phyloP scores from a whole-genome alignment of 257 asterid species.

The Nicotiana benthamiana region DNA sequence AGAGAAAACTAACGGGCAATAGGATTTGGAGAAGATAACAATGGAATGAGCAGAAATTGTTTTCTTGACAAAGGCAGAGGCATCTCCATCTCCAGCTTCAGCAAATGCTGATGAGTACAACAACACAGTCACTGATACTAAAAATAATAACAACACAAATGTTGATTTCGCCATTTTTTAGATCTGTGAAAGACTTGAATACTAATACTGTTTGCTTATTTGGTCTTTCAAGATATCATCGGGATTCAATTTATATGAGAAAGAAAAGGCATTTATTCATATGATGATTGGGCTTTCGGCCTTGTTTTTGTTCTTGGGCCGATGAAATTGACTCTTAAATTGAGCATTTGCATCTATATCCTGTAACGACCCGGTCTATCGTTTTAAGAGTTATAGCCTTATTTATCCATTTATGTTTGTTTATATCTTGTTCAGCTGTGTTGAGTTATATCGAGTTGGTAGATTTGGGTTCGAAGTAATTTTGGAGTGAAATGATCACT shows the following conservation, averaged over 20 bases:
- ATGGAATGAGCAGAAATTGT: slow-evolving; percentile 58
- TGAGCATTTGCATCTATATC: too few relatives aligned
- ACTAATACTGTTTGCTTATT: too few relatives aligned
- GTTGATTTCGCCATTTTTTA: slow-evolving; percentile 17
- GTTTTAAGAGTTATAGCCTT: too few relatives aligned
- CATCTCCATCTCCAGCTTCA: slow-evolving; percentile 9
- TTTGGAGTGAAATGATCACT: too few relatives aligned
- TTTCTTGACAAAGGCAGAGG: slow-evolving; percentile 43
- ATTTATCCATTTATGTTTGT: too few relatives aligned
- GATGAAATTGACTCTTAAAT: not conserved
- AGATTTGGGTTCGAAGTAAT: too few relatives aligned
- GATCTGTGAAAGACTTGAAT: not conserved
- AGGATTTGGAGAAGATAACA: slow-evolving; percentile 88
- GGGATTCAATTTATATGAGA: not conserved
- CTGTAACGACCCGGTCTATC: too few relatives aligned
- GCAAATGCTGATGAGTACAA: not conserved
- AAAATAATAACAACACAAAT: not conserved
- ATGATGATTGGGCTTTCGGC: not conserved
- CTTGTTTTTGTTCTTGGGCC: not conserved
- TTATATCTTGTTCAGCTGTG: too few relatives aligned
- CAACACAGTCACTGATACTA: not conserved
- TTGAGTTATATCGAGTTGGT: too few relatives aligned
- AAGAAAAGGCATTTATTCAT: not conserved
- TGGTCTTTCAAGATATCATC: not conserved
- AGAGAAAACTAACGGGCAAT: slow-evolving; percentile 54